Evolutionary conservation across 2,329 filamentous ascomycete genomes (phyloP).

Genomic region (Aspergillus awamori): DNA sequence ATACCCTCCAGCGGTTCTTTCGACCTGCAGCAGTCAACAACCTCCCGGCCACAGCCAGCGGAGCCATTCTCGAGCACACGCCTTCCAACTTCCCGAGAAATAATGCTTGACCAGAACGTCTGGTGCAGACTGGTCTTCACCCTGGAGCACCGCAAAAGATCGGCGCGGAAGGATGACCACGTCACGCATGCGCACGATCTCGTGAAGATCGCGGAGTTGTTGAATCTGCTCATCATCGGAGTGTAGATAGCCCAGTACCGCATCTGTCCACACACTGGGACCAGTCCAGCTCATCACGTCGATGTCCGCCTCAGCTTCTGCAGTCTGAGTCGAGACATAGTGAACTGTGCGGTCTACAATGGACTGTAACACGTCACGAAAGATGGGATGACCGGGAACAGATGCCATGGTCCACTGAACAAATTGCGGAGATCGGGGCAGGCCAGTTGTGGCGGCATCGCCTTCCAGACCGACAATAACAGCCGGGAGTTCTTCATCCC

Average conservation of each 20-base stretch:
- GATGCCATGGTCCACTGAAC: constrained; percentile 13
- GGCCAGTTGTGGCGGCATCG: constrained; percentile 5
- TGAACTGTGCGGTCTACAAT: neutral
- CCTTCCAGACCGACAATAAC: constrained; percentile 10
- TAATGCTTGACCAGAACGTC: constrained; percentile 13
- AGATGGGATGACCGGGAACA: constrained; percentile 3
- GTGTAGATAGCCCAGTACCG: constrained; percentile 5
- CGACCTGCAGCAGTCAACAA: neutral
- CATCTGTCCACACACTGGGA: constrained; percentile 10
- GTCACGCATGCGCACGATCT: neutral
- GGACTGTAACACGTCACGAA: neutral
- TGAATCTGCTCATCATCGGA: neutral
- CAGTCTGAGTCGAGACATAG: neutral
- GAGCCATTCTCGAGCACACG: neutral
- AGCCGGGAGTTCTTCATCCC: neutral
- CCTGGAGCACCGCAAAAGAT: constrained; percentile 6
- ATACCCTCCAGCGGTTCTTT: too few relatives aligned
- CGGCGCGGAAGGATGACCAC: constrained; percentile 5
- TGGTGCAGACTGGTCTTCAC: constrained; percentile 4
- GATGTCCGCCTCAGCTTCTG: neutral
- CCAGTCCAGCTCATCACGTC: constrained; percentile 12
- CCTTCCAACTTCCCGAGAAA: constrained; percentile 12
- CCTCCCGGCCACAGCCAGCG: neutral
- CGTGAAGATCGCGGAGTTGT: neutral
- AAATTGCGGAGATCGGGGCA: constrained; percentile 12